Evolutionary conservation across 345 rosid genomes (phyloP), one percentile per base, ranked within the genome.

Genomic region (Stellera chamaejasme): DNA sequence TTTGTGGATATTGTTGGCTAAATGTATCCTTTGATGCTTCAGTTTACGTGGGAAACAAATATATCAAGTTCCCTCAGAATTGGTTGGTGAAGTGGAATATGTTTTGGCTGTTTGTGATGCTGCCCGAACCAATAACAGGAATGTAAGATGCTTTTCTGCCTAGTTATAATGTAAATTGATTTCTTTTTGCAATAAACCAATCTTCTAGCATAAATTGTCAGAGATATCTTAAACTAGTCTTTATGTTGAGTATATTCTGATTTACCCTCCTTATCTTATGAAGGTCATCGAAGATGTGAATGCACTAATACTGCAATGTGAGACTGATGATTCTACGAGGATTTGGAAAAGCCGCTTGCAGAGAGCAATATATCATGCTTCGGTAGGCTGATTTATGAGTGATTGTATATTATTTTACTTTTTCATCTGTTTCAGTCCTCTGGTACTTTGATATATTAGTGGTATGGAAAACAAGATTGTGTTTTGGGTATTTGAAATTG

Each of bases 41-140:
- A 93, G 99, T 65, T 73, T 93, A 67, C 85, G 90, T 13, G 94
- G 96, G 63, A 93, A 93, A 71, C 97, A 93, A 52, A 64, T 75
- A 47, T 73, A 69, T 76, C 87, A 69, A 62, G 77, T 93, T 70
- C 86, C 97, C 43, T 71, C 69, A 10, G 88, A 79, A 65, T 74
- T 76, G 58, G 78, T 87, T 42, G 94, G 94, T 55, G 85, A 77
- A 49, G 78, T 75, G 64, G 86, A 82, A 50, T 71, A 78, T 76
- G 90, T 89, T 55, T 58, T 93, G 77, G 84, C 94, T 68, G 73
- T 93, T 68, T 86, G 78, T 66, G 82, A 72, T 69, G 76, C 81
- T 62, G 81, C 75, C 19, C 82, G 81, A 50, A 48, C 82, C 65
- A 76, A 61, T 68, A 76, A 56, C 64, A 93, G 77, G 89, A 91